Percentiles rank a stretch among this genome's conserved stretches.
These are phyloP conservation scores for Ophiostoma sp. DNA, from an alignment of 2,329 filamentous ascomycete genomes.

Conservation along the genomic window DNA sequence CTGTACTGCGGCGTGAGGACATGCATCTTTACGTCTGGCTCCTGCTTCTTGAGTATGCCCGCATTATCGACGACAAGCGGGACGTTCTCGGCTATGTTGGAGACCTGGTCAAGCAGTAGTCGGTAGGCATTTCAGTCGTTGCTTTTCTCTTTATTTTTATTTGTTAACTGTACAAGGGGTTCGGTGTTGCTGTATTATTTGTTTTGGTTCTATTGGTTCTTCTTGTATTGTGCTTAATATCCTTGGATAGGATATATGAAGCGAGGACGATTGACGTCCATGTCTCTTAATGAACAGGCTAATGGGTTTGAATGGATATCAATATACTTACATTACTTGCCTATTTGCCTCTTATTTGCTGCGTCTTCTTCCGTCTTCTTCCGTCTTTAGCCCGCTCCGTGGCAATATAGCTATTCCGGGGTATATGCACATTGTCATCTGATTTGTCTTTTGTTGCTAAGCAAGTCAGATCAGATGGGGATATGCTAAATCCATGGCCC, in stretches of 20 bases:
- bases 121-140: background rate
- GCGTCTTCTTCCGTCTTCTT: background rate
- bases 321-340: background rate
- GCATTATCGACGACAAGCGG: conserved; percentile 44
- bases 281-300: conserved; percentile 3
- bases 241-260: background rate
- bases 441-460: background rate
- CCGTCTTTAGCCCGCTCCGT: background rate
- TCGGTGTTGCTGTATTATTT: background rate
- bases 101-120: conserved; percentile 33
- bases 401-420: background rate
- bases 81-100: conserved; percentile 42
- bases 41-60: conserved; percentile 53
- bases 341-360: background rate
- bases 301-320: background rate
- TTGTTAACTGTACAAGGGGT: background rate
- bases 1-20: conserved; percentile 57
- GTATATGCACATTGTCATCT: background rate
- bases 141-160: background rate
- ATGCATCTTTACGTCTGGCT: conserved; percentile 62
- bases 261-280: background rate
- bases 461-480: background rate
- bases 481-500: background rate
- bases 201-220: background rate
- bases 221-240: background rate